These are phyloP conservation scores for thale cress (Arabidopsis thaliana) DNA, from an alignment of 345 rosid species.

Conservation along the genomic window DNA sequence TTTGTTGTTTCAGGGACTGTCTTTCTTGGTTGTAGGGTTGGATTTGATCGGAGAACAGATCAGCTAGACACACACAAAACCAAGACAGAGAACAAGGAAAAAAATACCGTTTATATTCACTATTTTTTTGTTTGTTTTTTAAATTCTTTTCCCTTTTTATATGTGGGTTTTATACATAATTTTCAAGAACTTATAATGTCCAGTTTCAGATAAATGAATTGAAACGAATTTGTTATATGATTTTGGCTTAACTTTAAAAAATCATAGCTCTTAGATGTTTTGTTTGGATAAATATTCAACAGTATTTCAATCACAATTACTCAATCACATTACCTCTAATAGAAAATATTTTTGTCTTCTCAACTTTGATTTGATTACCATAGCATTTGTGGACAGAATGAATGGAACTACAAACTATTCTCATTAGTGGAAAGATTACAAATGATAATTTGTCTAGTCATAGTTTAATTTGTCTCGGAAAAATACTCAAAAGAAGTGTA, in stretches of 20 bases:
- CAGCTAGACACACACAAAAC: conserved; percentile 44
- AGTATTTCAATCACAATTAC: no score
- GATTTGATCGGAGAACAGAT: conserved; percentile 95
- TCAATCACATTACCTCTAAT: no score
- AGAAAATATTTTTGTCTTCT: no score
- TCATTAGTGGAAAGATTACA: no score
- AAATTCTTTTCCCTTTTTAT: conserved; percentile 37
- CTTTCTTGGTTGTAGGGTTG: conserved; percentile 84
- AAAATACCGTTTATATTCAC: conserved; percentile 29
- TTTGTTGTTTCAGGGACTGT: conserved; percentile 84
- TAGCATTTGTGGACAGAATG: no score
- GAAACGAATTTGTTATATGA: conserved; percentile 35
- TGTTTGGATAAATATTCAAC: background rate
- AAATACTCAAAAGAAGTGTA: no score
- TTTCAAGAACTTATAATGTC: conserved; percentile 39
- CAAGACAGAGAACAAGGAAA: conserved; percentile 14
- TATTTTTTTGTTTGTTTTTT: conserved; percentile 42
- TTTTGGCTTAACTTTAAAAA: background rate
- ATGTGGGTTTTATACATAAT: conserved; percentile 46
- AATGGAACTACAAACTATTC: no score
- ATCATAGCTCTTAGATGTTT: conserved; percentile 11
- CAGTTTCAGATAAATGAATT: conserved; percentile 39
- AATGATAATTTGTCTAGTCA: no score
- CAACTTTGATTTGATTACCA: no score
- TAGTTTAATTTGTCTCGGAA: no score